phyloP scores from a whole-genome alignment of 2,329 filamentous ascomycete genomes.

The Dothideomycetidae sp. region DNA sequence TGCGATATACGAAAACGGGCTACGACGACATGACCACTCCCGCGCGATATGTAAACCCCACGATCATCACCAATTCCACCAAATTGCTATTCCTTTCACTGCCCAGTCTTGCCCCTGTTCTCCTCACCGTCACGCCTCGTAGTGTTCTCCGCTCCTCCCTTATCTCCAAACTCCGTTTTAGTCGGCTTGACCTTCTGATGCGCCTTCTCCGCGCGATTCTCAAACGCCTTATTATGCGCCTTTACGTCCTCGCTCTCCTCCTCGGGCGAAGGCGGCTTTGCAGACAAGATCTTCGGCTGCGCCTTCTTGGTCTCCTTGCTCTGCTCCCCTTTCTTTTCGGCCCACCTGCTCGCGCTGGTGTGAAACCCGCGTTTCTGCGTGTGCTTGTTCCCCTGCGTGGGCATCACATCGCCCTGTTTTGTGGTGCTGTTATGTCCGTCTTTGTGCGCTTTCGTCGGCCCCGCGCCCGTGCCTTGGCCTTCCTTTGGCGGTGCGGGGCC shows the following conservation, averaged over 20 bases:
- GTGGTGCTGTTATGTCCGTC: slow-evolving; percentile 14
- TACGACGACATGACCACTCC: no score
- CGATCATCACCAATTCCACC: no score
- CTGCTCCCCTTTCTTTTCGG: slow-evolving; percentile 5
- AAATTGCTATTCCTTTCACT: no score
- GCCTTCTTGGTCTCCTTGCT: slow-evolving; percentile 18
- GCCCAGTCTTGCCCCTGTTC: no score
- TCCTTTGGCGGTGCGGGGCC: slow-evolving; percentile 31
- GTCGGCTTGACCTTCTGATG: slow-evolving; percentile 26
- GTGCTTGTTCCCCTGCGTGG: slow-evolving; percentile 3
- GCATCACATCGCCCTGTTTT: slow-evolving; percentile 5
- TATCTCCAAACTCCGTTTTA: no score
- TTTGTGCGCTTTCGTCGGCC: slow-evolving; percentile 16
- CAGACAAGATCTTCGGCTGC: slow-evolving; percentile 30
- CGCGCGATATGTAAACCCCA: no score
- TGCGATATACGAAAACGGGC: no score
- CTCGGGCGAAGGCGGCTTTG: slow-evolving; percentile 21
- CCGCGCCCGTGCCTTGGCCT: slow-evolving; percentile 22
- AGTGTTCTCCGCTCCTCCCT: no score
- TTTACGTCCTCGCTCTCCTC: slow-evolving; percentile 24
- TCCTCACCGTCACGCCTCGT: no score
- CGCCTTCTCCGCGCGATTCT: slow-evolving; percentile 28
- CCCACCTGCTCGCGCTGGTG: slow-evolving; percentile 4
- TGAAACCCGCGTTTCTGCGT: slow-evolving; percentile 9
- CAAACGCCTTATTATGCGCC: slow-evolving; percentile 32